Evolutionary conservation across 2,329 filamentous ascomycete species (phyloP).

Genomic region (Emmonsiellopsis sp.): DNA sequence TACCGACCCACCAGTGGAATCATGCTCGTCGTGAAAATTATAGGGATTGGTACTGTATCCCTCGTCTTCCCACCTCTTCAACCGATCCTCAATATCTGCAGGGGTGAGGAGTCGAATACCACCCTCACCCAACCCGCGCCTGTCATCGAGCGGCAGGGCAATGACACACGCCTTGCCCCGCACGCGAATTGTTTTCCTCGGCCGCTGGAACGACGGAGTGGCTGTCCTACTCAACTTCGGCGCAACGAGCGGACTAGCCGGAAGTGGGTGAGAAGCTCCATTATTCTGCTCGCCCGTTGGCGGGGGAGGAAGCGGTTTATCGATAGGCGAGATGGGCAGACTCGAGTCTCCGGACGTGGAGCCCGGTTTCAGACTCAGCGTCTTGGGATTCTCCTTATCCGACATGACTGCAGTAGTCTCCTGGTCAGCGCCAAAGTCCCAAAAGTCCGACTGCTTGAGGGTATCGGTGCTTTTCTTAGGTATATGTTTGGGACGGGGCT

Average conservation of each 20-base stretch:
- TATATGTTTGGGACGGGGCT: slow-evolving; percentile 23
- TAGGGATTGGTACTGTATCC: slow-evolving; percentile 36
- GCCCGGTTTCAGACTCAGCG: slow-evolving; percentile 6
- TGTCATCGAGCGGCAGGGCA: slow-evolving; percentile 57
- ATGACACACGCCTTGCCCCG: slow-evolving; percentile 66
- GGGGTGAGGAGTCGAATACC: slow-evolving; percentile 28
- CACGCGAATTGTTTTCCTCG: slow-evolving; percentile 66
- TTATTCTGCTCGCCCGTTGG: slow-evolving; percentile 17
- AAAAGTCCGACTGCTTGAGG: slow-evolving; percentile 35
- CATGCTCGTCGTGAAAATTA: slow-evolving; percentile 19
- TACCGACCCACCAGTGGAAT: slow-evolving; percentile 6
- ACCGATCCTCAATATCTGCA: slow-evolving; percentile 28
- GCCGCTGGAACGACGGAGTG: slow-evolving; percentile 21
- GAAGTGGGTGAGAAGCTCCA: slow-evolving; percentile 5
- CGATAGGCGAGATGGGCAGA: slow-evolving; percentile 19
- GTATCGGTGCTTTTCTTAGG: slow-evolving; percentile 32
- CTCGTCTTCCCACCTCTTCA: slow-evolving; percentile 33
- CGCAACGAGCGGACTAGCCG: slow-evolving; percentile 1
- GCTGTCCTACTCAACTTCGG: background rate
- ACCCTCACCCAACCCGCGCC: slow-evolving; percentile 44
- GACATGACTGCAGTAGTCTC: slow-evolving; percentile 27
- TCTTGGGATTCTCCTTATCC: slow-evolving; percentile 16
- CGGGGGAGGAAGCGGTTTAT: slow-evolving; percentile 33
- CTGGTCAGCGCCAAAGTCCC: slow-evolving; percentile 35
- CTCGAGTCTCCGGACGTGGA: slow-evolving; percentile 1